Conservation (phyloP, 345 rosid species). For the Salix purpurea region DNA sequence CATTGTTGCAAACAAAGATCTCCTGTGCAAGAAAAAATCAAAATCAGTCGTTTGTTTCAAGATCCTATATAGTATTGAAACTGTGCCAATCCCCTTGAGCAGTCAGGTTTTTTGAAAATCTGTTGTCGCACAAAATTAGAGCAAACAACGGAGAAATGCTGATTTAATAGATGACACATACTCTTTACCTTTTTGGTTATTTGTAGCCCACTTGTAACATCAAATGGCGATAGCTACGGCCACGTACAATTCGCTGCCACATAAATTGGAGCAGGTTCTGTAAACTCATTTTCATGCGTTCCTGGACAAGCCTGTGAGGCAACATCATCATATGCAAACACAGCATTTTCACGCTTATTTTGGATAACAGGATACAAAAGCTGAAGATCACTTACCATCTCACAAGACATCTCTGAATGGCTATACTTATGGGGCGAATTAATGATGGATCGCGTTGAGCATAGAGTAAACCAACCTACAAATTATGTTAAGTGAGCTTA, state of each 20-base stretch:
- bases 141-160: not conserved
- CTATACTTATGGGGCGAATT: constrained; percentile 78
- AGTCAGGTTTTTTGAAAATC: not conserved
- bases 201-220: constrained; percentile 63
- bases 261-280: constrained; percentile 33
- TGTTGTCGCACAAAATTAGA: not conserved
- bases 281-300: constrained; percentile 60
- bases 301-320: constrained; percentile 71
- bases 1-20: not conserved
- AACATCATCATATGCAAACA: constrained; percentile 11
- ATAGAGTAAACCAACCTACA: constrained; percentile 83
- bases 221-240: constrained; percentile 89
- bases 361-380: not conserved
- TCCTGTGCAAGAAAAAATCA: constrained; percentile 2
- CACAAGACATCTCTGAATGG: constrained; percentile 77
- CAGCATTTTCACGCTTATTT: not conserved
- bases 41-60: not conserved
- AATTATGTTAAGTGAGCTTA: not conserved
- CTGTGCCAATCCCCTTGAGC: not conserved
- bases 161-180: constrained; percentile 4
- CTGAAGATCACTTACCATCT: constrained; percentile 61
- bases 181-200: constrained; percentile 15
- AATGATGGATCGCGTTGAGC: constrained; percentile 85
- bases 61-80: not conserved
- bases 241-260: constrained; percentile 77